Percentiles rank a stretch among this genome's conserved stretches.
Evolutionary conservation across 257 asterid genomes (phyloP).

Genomic region (Nicotiana sylvestris): DNA sequence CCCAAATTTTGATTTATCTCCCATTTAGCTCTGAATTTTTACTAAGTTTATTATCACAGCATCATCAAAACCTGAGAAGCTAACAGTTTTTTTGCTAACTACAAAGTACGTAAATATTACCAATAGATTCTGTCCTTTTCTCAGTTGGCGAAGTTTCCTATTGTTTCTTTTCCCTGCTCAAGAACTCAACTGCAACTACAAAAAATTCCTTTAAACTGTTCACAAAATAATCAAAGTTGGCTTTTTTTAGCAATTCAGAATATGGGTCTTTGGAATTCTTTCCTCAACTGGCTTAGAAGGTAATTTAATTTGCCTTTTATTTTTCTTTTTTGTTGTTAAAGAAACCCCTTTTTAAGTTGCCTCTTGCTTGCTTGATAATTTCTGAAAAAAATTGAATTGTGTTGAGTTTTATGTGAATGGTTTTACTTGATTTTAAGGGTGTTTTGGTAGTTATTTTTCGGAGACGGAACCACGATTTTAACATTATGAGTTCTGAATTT

Average conservation of each 20-base stretch:
- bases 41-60: no score
- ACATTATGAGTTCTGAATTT: no score
- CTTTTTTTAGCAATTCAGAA: slow-evolving; percentile 6
- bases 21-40: no score
- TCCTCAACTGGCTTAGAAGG: slow-evolving; percentile 85
- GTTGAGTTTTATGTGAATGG: not conserved
- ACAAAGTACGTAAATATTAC: not conserved
- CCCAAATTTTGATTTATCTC: not conserved
- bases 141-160: slow-evolving; percentile 1
- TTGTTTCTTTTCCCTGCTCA: not conserved
- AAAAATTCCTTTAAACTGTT: not conserved
- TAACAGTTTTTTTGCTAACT: not conserved
- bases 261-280: slow-evolving; percentile 74
- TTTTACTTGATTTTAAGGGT: not conserved
- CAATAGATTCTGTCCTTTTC: not conserved
- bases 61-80: not conserved
- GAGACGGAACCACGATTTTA: no score
- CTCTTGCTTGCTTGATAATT: not conserved
- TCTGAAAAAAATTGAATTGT: no score
- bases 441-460: no score
- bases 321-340: not conserved
- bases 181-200: not conserved
- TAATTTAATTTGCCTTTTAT: slow-evolving; percentile 8
- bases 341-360: not conserved
- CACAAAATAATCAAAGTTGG: not conserved